phyloP scores from a whole-genome alignment of 1,284 basidiomycete species.

The Chalciporus piperatoides region DNA sequence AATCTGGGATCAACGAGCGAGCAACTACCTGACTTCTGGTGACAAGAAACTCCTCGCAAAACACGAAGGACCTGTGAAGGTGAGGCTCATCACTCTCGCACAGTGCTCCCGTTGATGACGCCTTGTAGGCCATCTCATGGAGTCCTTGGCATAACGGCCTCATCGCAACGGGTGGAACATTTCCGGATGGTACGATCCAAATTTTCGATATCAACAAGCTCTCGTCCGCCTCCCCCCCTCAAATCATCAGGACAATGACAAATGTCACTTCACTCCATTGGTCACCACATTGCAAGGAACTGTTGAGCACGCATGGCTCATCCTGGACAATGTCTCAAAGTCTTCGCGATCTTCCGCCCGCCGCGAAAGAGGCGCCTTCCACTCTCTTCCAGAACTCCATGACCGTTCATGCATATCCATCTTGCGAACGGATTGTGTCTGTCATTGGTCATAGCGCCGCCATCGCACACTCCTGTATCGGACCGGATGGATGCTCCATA shows the following conservation, averaged over 20 bases:
- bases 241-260: constrained; percentile 45
- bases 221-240: constrained; percentile 32
- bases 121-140: constrained; percentile 78
- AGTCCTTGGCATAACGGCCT: constrained; percentile 86
- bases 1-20: constrained; percentile 44
- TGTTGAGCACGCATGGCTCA: constrained; percentile 82
- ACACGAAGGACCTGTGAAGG: constrained; percentile 54
- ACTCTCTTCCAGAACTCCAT: constrained; percentile 42
- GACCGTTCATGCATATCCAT: constrained; percentile 55
- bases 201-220: constrained; percentile 63
- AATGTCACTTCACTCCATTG: constrained; percentile 83
- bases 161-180: constrained; percentile 80
- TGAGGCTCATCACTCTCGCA: constrained; percentile 27
- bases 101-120: constrained; percentile 1
- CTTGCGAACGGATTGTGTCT: constrained; percentile 36
- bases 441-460: constrained; percentile 30
- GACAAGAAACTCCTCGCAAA: constrained; percentile 45
- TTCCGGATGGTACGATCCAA: constrained; percentile 73
- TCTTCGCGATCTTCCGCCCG: constrained; percentile 16
- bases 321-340: constrained; percentile 33
- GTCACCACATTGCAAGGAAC: constrained; percentile 82
- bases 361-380: constrained; percentile 22
- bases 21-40: constrained; percentile 31
- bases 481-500: constrained; percentile 38
- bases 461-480: constrained; percentile 34